Conservation (phyloP, 495 filamentous ascomycete genomes). For the Acidomyces sp. region DNA sequence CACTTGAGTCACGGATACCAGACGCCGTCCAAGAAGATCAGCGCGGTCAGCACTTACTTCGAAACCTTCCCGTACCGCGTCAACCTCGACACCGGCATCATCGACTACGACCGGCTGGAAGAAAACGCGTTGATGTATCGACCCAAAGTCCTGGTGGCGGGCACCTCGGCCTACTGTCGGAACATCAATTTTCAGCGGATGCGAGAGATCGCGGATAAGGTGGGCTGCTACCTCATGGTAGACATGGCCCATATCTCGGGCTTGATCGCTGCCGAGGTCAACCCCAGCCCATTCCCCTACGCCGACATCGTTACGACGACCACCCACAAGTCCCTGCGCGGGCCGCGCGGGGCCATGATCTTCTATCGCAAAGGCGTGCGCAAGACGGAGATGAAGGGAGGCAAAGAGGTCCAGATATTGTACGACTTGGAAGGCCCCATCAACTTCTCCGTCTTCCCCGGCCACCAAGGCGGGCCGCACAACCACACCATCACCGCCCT, state of each 20-base stretch:
- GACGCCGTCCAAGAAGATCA: constrained; percentile 70
- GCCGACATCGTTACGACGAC: constrained; percentile 97
- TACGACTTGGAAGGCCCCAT: constrained; percentile 92
- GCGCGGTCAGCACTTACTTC: constrained; percentile 34
- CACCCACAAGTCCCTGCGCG: constrained; percentile 90
- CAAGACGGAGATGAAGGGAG: constrained; percentile 70
- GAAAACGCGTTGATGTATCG: constrained; percentile 75
- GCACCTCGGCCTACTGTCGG: constrained; percentile 87
- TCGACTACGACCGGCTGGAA: constrained; percentile 85
- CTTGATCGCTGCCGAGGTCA: constrained; percentile 77
- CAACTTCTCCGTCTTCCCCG: constrained; percentile 96
- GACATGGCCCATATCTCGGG: constrained; percentile 99
- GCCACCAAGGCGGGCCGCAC: constrained; percentile 94
- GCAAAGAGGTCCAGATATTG: constrained; percentile 49
- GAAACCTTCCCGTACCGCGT: constrained; percentile 36
- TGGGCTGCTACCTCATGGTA: constrained; percentile 81
- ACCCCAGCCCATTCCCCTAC: constrained; percentile 76
- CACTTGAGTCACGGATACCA: constrained; percentile 98
- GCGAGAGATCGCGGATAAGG: constrained; percentile 72
- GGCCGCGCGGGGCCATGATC: constrained; percentile 92
- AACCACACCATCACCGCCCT: constrained; percentile 98
- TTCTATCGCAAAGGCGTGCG: constrained; percentile 91
- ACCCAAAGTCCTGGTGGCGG: constrained; percentile 89
- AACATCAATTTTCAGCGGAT: constrained; percentile 85
- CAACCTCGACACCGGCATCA: constrained; percentile 60